Percentiles rank a stretch among this genome's conserved stretches.
These are phyloP conservation scores for Cutaneotrichosporon daszewskae DNA, from an alignment of 1,284 basidiomycete species.

Conservation along the genomic window DNA sequence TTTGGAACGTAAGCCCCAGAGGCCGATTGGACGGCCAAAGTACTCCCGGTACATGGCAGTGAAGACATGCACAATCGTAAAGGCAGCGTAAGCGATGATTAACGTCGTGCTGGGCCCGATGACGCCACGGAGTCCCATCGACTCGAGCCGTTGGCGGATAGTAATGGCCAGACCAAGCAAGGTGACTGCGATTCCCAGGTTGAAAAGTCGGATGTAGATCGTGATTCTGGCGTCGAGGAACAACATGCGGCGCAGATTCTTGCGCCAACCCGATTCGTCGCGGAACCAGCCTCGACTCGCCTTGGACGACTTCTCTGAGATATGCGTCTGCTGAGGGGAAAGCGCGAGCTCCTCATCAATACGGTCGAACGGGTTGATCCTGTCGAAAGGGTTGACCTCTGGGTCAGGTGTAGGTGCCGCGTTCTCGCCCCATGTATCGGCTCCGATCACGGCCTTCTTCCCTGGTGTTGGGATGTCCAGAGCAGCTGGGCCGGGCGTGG, in stretches of 20 bases:
- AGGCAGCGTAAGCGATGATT: slow-evolving; percentile 50
- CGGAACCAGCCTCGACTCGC: background rate
- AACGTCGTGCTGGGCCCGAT: slow-evolving; percentile 53
- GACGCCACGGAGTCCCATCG: slow-evolving; percentile 43
- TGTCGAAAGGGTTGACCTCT: slow-evolving; percentile 12
- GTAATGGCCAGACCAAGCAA: slow-evolving; percentile 49
- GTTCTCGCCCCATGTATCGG: slow-evolving; percentile 7
- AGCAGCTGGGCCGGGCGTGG: slow-evolving; percentile 14
- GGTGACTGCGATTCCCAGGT: slow-evolving; percentile 48
- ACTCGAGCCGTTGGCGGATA: slow-evolving; percentile 42
- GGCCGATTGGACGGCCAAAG: slow-evolving; percentile 54
- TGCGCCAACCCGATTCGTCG: slow-evolving; percentile 24
- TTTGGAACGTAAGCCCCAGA: slow-evolving; percentile 52
- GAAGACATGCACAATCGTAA: slow-evolving; percentile 52
- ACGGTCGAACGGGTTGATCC: slow-evolving; percentile 17
- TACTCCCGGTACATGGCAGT: slow-evolving; percentile 52
- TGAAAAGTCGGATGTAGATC: slow-evolving; percentile 51
- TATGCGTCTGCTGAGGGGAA: background rate
- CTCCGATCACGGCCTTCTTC: background rate
- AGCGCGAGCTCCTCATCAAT: slow-evolving; percentile 17
- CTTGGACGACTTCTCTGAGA: slow-evolving; percentile 6
- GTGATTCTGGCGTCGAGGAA: slow-evolving; percentile 52
- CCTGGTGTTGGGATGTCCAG: too few relatives aligned
- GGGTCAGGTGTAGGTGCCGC: slow-evolving; percentile 4
- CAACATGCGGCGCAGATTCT: slow-evolving; percentile 42